Percentiles rank a stretch among this genome's conserved stretches.
Evolutionary conservation across 2,329 filamentous ascomycete genomes (phyloP).

Genomic region (Sporothrix protearum): DNA sequence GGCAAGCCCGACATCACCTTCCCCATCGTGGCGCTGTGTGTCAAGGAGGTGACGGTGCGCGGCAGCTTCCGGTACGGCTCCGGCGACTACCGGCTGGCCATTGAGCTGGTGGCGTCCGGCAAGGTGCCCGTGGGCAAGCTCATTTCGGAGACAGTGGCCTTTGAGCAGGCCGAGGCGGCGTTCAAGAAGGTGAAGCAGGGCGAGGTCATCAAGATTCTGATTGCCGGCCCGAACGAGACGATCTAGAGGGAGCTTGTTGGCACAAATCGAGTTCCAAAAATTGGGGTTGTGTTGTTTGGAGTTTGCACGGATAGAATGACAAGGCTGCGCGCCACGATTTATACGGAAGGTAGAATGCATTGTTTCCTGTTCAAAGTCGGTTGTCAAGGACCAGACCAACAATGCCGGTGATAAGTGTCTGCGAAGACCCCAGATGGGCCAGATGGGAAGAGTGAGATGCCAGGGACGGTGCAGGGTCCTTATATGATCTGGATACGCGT

Average conservation of each 20-base stretch:
- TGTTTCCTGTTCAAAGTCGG: not conserved
- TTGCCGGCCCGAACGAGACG: slow-evolving; percentile 64
- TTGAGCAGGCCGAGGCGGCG: slow-evolving; percentile 77
- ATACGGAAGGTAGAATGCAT: not conserved
- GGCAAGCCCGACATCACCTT: slow-evolving; percentile 83
- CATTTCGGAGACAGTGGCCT: slow-evolving; percentile 72
- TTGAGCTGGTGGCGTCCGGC: slow-evolving; percentile 70
- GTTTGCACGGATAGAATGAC: not conserved
- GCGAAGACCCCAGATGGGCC: not conserved
- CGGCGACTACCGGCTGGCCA: slow-evolving; percentile 81
- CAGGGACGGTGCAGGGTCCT: not conserved
- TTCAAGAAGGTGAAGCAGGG: slow-evolving; percentile 84
- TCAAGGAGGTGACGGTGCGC: slow-evolving; percentile 82
- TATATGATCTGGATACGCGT: too few species aligned
- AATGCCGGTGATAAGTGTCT: not conserved
- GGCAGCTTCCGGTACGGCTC: slow-evolving; percentile 87
- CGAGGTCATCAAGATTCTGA: slow-evolving; percentile 69
- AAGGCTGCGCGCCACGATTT: not conserved
- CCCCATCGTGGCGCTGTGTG: slow-evolving; percentile 84
- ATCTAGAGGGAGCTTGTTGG: slow-evolving; percentile 27
- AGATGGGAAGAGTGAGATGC: not conserved
- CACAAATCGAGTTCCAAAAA: too few species aligned
- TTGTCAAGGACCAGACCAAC: not conserved
- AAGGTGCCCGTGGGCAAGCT: slow-evolving; percentile 78
- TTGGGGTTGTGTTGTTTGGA: not conserved